A percentile compares a stretch with the other conserved stretches of the same genome.
Conservation (phyloP, 129 eudicot species). For the Flaveria robusta region DNA sequence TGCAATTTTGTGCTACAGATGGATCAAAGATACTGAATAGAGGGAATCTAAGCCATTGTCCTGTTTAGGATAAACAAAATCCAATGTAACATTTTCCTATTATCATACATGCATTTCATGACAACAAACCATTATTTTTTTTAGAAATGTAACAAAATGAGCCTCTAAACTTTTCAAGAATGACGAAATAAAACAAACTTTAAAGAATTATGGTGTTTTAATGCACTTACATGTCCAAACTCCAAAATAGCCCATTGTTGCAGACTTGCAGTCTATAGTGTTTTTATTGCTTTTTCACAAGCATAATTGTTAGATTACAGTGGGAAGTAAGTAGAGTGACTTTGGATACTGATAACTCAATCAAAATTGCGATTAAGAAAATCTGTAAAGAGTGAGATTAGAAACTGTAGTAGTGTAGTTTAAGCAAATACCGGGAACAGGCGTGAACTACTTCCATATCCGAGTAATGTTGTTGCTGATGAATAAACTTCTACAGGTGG, state of each 20-base stretch:
- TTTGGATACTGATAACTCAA: background rate
- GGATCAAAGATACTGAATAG: background rate
- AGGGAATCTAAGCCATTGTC: background rate
- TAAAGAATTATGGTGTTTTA: background rate
- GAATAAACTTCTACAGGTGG: background rate
- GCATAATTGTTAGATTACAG: background rate
- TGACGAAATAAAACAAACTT: background rate
- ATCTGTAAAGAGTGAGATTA: background rate
- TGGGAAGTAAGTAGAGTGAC: background rate
- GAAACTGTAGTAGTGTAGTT: background rate
- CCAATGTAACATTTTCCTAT: background rate
- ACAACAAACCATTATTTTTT: background rate
- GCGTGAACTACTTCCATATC: background rate
- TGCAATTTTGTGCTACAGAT: background rate
- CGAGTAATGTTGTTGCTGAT: background rate
- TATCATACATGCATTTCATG: background rate
- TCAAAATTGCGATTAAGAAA: background rate
- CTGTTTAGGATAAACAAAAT: background rate
- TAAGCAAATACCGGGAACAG: too few relatives aligned
- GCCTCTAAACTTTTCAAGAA: background rate
- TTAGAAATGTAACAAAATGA: background rate
- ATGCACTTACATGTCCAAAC: slow-evolving; percentile 4
- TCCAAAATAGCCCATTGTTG: slow-evolving; percentile 1
- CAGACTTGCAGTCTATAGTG: background rate
- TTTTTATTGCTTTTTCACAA: background rate